Base-by-base conservation (phyloP, 2,329 filamentous ascomycete species). In the Alternaria hordeiaustralica region DNA sequence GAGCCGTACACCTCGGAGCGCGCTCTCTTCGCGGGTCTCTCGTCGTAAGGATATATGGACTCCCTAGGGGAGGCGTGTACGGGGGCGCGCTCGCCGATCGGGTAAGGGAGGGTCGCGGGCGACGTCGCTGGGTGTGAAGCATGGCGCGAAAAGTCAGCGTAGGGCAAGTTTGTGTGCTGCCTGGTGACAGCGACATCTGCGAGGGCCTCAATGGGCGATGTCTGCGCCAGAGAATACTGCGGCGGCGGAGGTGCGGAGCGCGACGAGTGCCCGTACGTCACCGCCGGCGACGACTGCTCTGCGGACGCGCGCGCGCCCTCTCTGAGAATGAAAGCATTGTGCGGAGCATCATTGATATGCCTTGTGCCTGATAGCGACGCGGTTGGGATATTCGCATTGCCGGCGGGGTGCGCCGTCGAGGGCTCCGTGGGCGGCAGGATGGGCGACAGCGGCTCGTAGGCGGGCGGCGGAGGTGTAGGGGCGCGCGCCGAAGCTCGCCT, bases 11-110 rank as follows among this genome's bases (percentile, higher is more conserved):
- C 82, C 70, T 89, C 88, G 46, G 88, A 89, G 66, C 87, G 85
- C 53, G 87, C 84, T 45, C 88, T 84, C 77, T 90, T 90, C 20
- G 86, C 78, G 5, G 87, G 87, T 50, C 86, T 83, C 70, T 88
- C 84, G 51, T 79, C 43, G 61, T 68, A 58, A 5, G 64, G 18
- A 51, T 68, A 63, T 30, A 57, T 28, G 12, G 63, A n/a, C 54
- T 68, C 67, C 33, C 56, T 23, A 3, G 64, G 33, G 53, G 68
- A 63, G 55, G 66, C 60, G 60, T 73, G 76, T 60, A 69, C 69
- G 23, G 73, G 64, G 20, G 70, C 67, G 71, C 68, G 70, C 44
- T 70, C 67, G 68, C 58, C 67, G 43, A 62, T 62, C 30, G 70
- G 63, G 51, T 65, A 69, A 61, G 71, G 62, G 47, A 59, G 54